These are phyloP conservation scores for Striga hermonthica DNA, from an alignment of 305 asterid genomes.

Conservation along the genomic window DNA sequence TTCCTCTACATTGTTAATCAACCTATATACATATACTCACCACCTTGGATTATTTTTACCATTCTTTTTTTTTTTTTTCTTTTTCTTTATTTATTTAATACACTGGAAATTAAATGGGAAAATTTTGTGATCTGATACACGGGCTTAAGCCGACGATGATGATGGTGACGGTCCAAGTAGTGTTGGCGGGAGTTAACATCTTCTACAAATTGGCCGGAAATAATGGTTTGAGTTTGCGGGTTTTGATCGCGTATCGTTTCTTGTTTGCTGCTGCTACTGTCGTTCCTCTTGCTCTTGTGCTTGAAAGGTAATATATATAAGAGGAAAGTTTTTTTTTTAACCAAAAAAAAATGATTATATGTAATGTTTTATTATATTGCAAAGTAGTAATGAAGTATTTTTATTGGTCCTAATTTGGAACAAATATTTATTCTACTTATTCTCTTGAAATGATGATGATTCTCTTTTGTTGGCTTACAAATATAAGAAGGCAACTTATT, in stretches of 20 bases:
- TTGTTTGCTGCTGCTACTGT: conserved; percentile 51
- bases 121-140: conserved; percentile 35
- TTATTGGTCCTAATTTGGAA: no score
- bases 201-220: conserved; percentile 55
- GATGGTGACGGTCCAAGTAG: conserved; percentile 54
- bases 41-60: background rate
- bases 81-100: background rate
- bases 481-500: no score
- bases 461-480: no score
- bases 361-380: background rate
- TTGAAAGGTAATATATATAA: conserved; percentile 57
- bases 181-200: conserved; percentile 41
- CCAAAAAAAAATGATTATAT: background rate
- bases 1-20: background rate
- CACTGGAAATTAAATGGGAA: conserved; percentile 38
- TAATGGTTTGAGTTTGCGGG: conserved; percentile 45
- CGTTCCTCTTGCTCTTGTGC: conserved; percentile 55
- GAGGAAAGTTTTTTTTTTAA: background rate
- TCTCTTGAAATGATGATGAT: no score
- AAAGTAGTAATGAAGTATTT: no score
- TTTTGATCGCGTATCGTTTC: conserved; percentile 71
- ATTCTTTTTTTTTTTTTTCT: background rate
- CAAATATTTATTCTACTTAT: no score
- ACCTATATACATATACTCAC: no score
- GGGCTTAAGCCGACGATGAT: conserved; percentile 54